Base-by-base conservation (phyloP, 1,284 basidiomycete genomes). In the Fomitopsis betulina region DNA sequence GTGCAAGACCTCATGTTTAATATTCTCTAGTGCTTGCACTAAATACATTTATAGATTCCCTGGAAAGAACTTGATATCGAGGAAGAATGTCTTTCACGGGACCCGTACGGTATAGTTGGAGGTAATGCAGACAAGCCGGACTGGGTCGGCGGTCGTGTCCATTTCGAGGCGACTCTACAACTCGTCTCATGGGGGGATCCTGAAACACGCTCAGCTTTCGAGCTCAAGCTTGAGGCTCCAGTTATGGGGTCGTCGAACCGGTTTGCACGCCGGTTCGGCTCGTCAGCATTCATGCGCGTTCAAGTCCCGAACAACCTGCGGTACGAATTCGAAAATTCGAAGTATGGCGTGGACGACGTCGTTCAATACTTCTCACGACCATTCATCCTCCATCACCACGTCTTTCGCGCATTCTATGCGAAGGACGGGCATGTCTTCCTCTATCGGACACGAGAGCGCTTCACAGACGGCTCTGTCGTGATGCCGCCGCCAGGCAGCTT, bases 11-110 rank as follows among this genome's bases (percentile, higher is more conserved):
- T 8, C 21, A 5, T 30, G 13, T 47, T 7, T 25, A 8, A 25
- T 8, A 21, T 38, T 35, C 15, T 40, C 21, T n/a, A 47, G 45
- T 30, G 23, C n/a, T 38, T 17, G 17, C 17, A 15, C 6, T 19
- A 3, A 45, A 1, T 8, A 4, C n/a, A 21, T 13, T 17, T n/a
- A 10, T 43, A 77, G 75, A 60, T 58, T 2, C 76, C 76, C 0
- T 78, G 76, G 75, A 55, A 55, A 5, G 75, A 77, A 56, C 67
- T 78, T 0, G 77, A 78, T 55, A 37, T 30, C 8, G 77, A 79
- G 57, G 65, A 67, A 5, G 19, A 39, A 0, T 65, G 67, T 0
- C 63, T 76, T 4, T 25, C 15, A 5, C n/a, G 56, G 0, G 52
- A 72, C 53, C 68, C 63, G 0, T 56, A 60, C 7, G 65, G 67